A percentile compares a stretch with the other conserved stretches of the same genome.
phyloP scores from a whole-genome alignment of 2,329 filamentous ascomycete species.

The Claviceps sp. region DNA sequence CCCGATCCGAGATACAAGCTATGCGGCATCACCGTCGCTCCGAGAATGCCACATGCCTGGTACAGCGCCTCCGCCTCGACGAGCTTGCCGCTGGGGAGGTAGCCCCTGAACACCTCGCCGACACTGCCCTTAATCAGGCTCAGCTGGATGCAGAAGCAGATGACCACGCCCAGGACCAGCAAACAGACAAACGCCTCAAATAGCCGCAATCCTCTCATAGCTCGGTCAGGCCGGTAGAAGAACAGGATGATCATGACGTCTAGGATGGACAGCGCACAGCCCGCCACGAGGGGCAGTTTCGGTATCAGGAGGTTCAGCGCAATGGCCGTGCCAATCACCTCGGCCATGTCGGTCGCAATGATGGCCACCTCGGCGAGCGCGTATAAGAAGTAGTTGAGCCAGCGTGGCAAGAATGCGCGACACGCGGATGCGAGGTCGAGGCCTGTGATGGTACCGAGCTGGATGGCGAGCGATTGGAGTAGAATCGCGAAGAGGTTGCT shows the following conservation, averaged over 20 bases:
- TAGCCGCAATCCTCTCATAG: conserved; percentile 43
- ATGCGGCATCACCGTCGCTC: conserved; percentile 63
- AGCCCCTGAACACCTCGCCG: conserved; percentile 50
- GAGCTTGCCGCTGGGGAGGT: conserved; percentile 46
- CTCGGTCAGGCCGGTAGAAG: conserved; percentile 48
- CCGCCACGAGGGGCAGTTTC: conserved; percentile 50
- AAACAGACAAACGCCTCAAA: conserved; percentile 52
- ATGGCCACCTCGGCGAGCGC: conserved; percentile 52
- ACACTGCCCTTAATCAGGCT: conserved; percentile 42
- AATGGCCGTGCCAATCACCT: conserved; percentile 60
- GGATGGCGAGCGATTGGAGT: conserved; percentile 54
- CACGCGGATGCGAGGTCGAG: conserved; percentile 54
- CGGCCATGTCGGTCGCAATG: conserved; percentile 58
- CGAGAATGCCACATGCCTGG: conserved; percentile 63
- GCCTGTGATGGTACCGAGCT: conserved; percentile 55
- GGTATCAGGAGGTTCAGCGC: conserved; percentile 53
- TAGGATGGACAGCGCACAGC: conserved; percentile 53
- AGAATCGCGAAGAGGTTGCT: conserved; percentile 61
- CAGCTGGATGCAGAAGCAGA: conserved; percentile 59
- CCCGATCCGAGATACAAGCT: conserved; percentile 56
- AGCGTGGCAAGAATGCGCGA: conserved; percentile 49
- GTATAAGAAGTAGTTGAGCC: conserved; percentile 51
- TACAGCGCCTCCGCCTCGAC: conserved; percentile 48
- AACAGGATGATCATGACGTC: conserved; percentile 55
- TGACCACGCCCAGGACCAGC: conserved; percentile 52